Conservation (phyloP, 495 filamentous ascomycete genomes). For the Aspergillus olivimuriae region DNA sequence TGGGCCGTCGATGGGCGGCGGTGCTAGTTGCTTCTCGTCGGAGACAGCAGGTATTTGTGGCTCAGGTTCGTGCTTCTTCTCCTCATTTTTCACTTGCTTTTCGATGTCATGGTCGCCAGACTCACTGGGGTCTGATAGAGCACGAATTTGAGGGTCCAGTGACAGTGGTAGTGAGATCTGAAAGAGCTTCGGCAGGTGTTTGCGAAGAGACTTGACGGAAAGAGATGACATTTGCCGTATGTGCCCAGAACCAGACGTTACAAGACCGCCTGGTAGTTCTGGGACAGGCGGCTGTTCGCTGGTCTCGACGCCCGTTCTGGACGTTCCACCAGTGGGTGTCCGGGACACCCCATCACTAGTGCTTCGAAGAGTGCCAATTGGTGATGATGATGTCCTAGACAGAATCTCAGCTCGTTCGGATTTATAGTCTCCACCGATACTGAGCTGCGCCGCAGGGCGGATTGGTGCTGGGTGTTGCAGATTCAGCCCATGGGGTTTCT, state of each 20-base stretch:
- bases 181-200: slow-evolving; percentile 32
- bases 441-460: slow-evolving; percentile 27
- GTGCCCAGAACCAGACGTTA: slow-evolving; percentile 18
- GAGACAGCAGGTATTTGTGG: slow-evolving; percentile 1
- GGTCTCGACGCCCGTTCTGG: slow-evolving; percentile 15
- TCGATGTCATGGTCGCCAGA: slow-evolving; percentile 25
- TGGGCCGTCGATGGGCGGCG: slow-evolving; percentile 2
- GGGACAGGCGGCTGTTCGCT: slow-evolving; percentile 12
- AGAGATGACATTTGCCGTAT: slow-evolving; percentile 33
- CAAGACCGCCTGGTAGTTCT: slow-evolving; percentile 17
- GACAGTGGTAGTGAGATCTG: slow-evolving; percentile 29
- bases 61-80: neutral
- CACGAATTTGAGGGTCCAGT: slow-evolving; percentile 37
- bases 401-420: slow-evolving; percentile 24
- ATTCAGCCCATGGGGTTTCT: slow-evolving; percentile 25
- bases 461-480: slow-evolving; percentile 31
- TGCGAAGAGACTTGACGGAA: slow-evolving; percentile 24
- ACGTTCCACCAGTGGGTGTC: slow-evolving; percentile 26
- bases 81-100: slow-evolving; percentile 19
- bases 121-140: slow-evolving; percentile 28
- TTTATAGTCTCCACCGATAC: slow-evolving; percentile 24
- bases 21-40: slow-evolving; percentile 1
- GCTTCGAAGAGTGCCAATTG: slow-evolving; percentile 20
- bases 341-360: slow-evolving; percentile 21
- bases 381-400: slow-evolving; percentile 25